Percentiles rank a stretch among this genome's conserved stretches.
Evolutionary conservation across 148 eudicot species (phyloP).

Genomic region (Camellia sinensis): DNA sequence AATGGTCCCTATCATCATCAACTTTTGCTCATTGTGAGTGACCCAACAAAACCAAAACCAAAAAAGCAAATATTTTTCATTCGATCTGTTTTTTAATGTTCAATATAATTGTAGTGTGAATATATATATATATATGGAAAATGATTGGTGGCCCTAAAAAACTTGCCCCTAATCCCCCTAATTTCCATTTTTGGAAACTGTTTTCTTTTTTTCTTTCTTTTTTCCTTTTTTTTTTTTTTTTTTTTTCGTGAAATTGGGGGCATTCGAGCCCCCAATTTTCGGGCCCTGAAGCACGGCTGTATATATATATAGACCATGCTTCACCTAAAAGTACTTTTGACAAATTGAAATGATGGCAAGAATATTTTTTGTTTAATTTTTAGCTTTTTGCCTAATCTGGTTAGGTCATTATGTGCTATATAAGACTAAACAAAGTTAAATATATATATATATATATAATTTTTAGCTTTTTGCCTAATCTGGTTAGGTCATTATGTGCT

Average conservation of each 20-base stretch:
- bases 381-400: not conserved
- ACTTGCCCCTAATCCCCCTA: no score
- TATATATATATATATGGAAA: not conserved
- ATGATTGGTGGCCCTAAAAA: no score
- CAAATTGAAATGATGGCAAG: not conserved
- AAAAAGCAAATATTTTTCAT: not conserved
- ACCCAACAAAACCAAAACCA: not conserved
- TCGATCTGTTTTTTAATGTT: not conserved
- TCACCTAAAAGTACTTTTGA: conserved; percentile 11
- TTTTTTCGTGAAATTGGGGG: no score
- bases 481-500: not conserved
- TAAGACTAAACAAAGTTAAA: not conserved
- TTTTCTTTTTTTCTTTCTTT: no score
- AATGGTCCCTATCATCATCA: not conserved
- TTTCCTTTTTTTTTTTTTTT: not conserved
- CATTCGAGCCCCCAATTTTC: no score
- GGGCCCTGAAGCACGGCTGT: no score
- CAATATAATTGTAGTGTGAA: no score
- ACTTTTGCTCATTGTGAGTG: not conserved
- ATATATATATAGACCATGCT: not conserved
- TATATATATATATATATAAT: no score
- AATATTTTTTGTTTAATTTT: not conserved
- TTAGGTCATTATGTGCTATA: not conserved
- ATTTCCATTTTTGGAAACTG: no score
- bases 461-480: not conserved